Conservation (phyloP, 305 asterid genomes). For the Ilex paraguariensis region DNA sequence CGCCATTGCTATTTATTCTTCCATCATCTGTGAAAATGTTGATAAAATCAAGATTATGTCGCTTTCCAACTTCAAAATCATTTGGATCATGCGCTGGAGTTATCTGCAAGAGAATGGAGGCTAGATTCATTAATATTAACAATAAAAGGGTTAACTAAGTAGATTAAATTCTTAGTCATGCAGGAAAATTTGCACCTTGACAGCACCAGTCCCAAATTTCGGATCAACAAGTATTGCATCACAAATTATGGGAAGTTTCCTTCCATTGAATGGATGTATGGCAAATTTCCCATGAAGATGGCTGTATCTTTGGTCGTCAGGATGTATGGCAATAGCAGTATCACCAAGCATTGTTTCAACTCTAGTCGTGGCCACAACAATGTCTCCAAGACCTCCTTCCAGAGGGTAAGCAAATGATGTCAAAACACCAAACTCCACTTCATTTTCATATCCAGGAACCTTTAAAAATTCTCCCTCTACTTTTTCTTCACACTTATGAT, state of each 20-base stretch:
- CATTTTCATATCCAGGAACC: conserved; percentile 72
- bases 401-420: conserved; percentile 94
- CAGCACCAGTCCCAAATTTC: conserved; percentile 97
- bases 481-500: no score
- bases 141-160: not conserved
- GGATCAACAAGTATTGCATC: conserved; percentile 83
- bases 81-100: conserved; percentile 93
- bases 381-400: conserved; percentile 79
- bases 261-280: conserved; percentile 80
- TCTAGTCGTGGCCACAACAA: conserved; percentile 95
- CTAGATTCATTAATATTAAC: not conserved
- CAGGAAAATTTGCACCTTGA: conserved; percentile 47
- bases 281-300: conserved; percentile 84
- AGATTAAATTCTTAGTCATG: conserved; percentile 2
- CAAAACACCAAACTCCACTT: conserved; percentile 89
- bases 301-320: conserved; percentile 70
- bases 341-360: conserved; percentile 98
- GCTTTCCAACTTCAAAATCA: conserved; percentile 86
- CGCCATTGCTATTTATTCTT: conserved; percentile 72
- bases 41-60: conserved; percentile 59
- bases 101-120: conserved; percentile 43
- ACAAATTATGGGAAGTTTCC: conserved; percentile 87
- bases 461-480: conserved; percentile 14
- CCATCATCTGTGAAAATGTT: conserved; percentile 87
- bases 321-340: conserved; percentile 94